Conservation (phyloP, 768 basidiomycete species). For the Lanmaoa pseudosensibilis region DNA sequence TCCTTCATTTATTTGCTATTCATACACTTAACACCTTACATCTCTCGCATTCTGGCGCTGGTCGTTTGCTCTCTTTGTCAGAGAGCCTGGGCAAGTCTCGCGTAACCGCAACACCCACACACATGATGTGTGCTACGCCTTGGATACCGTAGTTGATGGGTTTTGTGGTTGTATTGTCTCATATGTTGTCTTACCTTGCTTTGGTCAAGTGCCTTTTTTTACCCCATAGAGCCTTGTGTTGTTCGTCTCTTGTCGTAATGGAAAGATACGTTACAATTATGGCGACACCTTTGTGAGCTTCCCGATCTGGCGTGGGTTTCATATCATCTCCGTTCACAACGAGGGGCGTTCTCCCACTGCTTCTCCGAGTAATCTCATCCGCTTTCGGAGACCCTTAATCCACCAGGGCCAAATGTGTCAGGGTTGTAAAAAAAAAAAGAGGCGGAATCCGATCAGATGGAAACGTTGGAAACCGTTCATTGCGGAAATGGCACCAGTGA, state of each 20-base stretch:
- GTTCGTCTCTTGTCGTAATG: slow-evolving; percentile 9
- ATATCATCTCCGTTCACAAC: slow-evolving; percentile 6
- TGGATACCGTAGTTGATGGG: slow-evolving; percentile 34
- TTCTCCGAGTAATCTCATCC: background rate
- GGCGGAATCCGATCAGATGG: background rate
- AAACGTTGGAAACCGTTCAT: background rate
- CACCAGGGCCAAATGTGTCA: background rate
- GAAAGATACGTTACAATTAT: background rate
- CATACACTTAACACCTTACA: slow-evolving; percentile 17
- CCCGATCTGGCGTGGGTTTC: background rate
- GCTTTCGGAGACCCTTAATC: background rate
- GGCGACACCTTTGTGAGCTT: background rate
- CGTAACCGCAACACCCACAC: slow-evolving; percentile 17
- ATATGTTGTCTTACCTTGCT: slow-evolving; percentile 30
- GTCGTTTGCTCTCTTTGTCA: slow-evolving; percentile 28
- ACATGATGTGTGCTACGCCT: slow-evolving; percentile 23
- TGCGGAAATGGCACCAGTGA: slow-evolving; percentile 6
- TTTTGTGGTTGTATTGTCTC: slow-evolving; percentile 7
- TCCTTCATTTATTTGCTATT: slow-evolving; percentile 29
- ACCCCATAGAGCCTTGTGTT: slow-evolving; percentile 12
- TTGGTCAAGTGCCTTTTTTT: slow-evolving; percentile 35
- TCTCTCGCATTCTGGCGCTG: slow-evolving; percentile 8
- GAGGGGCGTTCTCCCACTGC: background rate
- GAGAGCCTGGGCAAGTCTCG: slow-evolving; percentile 27
- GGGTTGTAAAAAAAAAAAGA: too few species aligned